A percentile compares a stretch with the other conserved stretches of the same genome.
Evolutionary conservation across 306 rosid species (phyloP).

Genomic region (Betula pendula): DNA sequence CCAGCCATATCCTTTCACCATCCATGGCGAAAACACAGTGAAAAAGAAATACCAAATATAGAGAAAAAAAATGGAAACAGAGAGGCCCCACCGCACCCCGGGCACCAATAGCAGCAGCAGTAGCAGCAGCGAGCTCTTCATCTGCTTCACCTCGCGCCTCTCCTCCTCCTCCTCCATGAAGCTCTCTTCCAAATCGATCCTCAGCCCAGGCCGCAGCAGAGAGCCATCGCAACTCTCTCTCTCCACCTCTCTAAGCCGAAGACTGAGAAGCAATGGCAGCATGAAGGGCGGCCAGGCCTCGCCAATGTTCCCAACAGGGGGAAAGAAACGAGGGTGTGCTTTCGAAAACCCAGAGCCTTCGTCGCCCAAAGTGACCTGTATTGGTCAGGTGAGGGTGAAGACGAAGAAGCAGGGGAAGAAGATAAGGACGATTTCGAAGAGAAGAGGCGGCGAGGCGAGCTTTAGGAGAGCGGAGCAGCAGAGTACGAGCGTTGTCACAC

Average conservation of each 20-base stretch:
- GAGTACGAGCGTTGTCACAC: background rate
- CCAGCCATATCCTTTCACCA: conserved; percentile 19
- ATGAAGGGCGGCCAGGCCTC: conserved; percentile 87
- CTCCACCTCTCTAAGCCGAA: conserved; percentile 76
- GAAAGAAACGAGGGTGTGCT: conserved; percentile 59
- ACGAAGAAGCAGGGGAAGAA: conserved; percentile 89
- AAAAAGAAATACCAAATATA: background rate
- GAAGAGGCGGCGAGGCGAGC: conserved; percentile 64
- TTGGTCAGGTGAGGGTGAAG: conserved; percentile 91
- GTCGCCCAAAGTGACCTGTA: conserved; percentile 92
- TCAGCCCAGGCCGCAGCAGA: conserved; percentile 69
- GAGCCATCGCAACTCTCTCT: conserved; percentile 79
- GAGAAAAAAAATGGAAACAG: conserved; percentile 46
- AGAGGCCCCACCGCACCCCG: conserved; percentile 46
- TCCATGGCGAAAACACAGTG: conserved; percentile 25
- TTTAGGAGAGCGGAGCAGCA: conserved; percentile 52
- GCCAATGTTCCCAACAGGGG: conserved; percentile 82
- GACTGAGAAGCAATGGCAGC: conserved; percentile 73
- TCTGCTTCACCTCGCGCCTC: conserved; percentile 74
- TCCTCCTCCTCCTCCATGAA: conserved; percentile 77
- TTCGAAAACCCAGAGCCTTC: conserved; percentile 95
- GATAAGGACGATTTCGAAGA: conserved; percentile 65
- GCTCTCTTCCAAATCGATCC: conserved; percentile 80
- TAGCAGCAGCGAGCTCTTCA: conserved; percentile 64
- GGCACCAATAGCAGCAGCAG: conserved; percentile 34